Conservation (phyloP, 148 eudicot species). For the Persicaria maculosa region DNA sequence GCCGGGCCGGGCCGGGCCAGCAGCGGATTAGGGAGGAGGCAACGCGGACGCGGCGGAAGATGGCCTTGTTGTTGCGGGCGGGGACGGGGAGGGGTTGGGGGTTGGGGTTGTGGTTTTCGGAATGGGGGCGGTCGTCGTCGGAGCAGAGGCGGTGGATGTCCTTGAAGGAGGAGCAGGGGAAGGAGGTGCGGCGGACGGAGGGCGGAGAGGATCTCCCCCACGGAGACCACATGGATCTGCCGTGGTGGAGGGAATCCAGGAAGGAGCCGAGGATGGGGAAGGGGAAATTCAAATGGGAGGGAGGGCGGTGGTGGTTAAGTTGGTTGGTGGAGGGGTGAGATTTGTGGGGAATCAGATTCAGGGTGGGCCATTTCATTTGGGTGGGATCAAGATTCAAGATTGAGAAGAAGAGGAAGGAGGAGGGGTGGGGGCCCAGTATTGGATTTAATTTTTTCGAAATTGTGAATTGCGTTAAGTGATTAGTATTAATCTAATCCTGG, state of each 20-base stretch:
- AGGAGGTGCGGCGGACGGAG: slow-evolving; percentile 11
- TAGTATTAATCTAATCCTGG: no score
- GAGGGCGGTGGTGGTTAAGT: slow-evolving; percentile 2
- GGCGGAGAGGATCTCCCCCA: slow-evolving; percentile 33
- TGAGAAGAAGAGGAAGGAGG: background rate
- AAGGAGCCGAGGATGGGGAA: background rate
- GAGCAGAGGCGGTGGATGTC: slow-evolving; percentile 48
- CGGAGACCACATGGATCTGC: slow-evolving; percentile 36
- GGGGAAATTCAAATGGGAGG: background rate
- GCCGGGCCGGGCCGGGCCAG: slow-evolving; percentile 20
- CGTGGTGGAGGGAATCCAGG: no score
- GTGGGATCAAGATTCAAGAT: no score
- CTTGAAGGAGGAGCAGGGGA: slow-evolving; percentile 60
- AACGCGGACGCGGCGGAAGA: slow-evolving; percentile 58
- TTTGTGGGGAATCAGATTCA: background rate
- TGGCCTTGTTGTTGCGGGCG: slow-evolving; percentile 8
- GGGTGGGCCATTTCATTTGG: no score
- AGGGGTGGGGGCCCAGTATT: slow-evolving; percentile 4
- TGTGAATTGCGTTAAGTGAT: no score
- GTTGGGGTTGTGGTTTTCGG: background rate
- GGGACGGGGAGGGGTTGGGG: slow-evolving; percentile 11
- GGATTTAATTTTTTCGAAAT: background rate
- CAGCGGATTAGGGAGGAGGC: slow-evolving; percentile 37
- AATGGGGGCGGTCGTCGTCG: slow-evolving; percentile 1
- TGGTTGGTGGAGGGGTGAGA: background rate